phyloP scores from a whole-genome alignment of 768 basidiomycete species.

The Russula earlei region DNA sequence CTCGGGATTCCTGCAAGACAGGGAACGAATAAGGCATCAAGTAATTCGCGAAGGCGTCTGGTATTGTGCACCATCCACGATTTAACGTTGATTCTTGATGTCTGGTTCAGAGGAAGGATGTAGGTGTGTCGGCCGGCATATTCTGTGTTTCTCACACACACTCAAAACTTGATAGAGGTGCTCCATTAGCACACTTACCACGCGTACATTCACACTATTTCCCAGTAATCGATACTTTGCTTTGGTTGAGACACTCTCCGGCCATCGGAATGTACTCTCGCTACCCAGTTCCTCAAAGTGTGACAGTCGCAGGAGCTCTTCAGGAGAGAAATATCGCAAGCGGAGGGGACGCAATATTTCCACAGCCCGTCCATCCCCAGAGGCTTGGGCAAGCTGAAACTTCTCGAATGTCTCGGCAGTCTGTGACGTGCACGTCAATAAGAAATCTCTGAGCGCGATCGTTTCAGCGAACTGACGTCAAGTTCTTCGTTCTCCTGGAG shows the following conservation, averaged over 20 bases:
- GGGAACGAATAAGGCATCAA: constrained; percentile 93
- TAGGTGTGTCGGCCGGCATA: constrained; percentile 51
- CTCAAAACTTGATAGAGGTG: constrained; percentile 37
- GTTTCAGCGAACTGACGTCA: constrained; percentile 38
- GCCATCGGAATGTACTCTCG: constrained; percentile 47
- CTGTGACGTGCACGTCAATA: constrained; percentile 28
- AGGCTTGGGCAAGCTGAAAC: constrained; percentile 40
- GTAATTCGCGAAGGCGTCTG: constrained; percentile 83
- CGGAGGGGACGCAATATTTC: constrained; percentile 47
- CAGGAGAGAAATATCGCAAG: constrained; percentile 68
- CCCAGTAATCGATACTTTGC: constrained; percentile 71
- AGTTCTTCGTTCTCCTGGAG: constrained; percentile 59
- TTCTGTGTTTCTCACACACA: constrained; percentile 4
- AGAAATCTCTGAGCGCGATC: not conserved
- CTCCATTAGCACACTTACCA: constrained; percentile 51
- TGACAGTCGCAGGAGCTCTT: constrained; percentile 62
- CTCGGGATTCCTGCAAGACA: constrained; percentile 99
- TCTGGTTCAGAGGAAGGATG: constrained; percentile 96
- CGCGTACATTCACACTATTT: constrained; percentile 74
- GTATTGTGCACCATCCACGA: constrained; percentile 98
- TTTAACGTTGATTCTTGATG: constrained; percentile 96
- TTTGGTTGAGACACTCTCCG: constrained; percentile 47
- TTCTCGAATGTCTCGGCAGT: constrained; percentile 48
- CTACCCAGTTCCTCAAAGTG: constrained; percentile 35
- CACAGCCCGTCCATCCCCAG: constrained; percentile 36